Base-by-base conservation (phyloP, 257 asterid species). In the Lantana camara region DNA sequence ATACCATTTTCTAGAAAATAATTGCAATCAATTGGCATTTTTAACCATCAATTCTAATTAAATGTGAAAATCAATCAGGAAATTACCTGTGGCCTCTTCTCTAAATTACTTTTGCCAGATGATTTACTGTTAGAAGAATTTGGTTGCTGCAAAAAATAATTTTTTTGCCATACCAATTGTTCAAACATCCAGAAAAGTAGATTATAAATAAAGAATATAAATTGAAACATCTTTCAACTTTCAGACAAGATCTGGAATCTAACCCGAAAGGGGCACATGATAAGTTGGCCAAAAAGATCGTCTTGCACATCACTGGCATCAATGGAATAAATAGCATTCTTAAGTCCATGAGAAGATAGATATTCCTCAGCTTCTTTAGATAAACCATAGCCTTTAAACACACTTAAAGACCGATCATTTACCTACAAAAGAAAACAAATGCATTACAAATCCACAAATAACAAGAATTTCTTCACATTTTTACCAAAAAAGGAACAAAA, bases 251-350 rank as follows among this genome's bases (percentile, higher is more conserved):
- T 58, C 20, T 55, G 59, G 60, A 45, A 74, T 71, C 91, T 74
- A 67, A 90, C 97, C 82, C 89, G 86, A 73, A 85, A 80, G 41
- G 96, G 96, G 57, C 96, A 90, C 40, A 79, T 59, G 29, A 75
- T 67, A 37, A 87, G 80, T 57, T 66, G 79, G 69, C 97, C 97
- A 70, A 90, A 90, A 30, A 82, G 90, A 76, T 77, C 86, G 40
- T 85, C 89, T 54, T 77, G 90, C 63, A 87, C 83, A 35, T 73
- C 74, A 21, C 66, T 61, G 58, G 82, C 80, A 66, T 80, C 84
- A 42, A 85, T 48, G 47, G 90, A 80, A 73, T 90, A 87, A 17
- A 85, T 82, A 8, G 95, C 79, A 80, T 83, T 83, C 77, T 82
- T 83, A 42, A 90, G 92, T 53, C 97, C 97, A 20, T 69, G 89